Conservation (phyloP, 2,329 filamentous ascomycete species). For the Acrocalymma vagum region DNA sequence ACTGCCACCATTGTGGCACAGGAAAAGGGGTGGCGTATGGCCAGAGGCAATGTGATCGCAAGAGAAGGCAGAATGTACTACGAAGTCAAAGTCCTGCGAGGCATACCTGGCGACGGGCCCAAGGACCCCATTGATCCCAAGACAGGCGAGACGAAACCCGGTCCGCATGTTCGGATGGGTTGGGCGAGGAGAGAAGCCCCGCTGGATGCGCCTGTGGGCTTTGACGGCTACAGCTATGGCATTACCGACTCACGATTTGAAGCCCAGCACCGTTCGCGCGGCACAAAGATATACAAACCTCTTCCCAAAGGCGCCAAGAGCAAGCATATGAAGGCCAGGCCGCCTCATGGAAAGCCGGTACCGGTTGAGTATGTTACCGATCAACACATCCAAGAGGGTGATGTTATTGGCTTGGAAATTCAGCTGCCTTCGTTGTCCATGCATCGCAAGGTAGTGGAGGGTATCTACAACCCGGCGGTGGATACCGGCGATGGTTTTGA, state of each 20-base stretch:
- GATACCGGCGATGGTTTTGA: slow-evolving; percentile 71
- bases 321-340: slow-evolving; percentile 50
- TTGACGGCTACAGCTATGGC: slow-evolving; percentile 92
- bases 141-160: slow-evolving; percentile 56
- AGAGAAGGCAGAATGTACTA: slow-evolving; percentile 93
- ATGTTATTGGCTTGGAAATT: slow-evolving; percentile 94
- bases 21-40: slow-evolving; percentile 91
- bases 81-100: slow-evolving; percentile 88
- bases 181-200: slow-evolving; percentile 85
- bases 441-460: slow-evolving; percentile 87
- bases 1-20: slow-evolving; percentile 82
- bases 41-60: slow-evolving; percentile 87
- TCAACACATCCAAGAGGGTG: slow-evolving; percentile 84
- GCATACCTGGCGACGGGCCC: slow-evolving; percentile 64
- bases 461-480: slow-evolving; percentile 85
- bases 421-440: slow-evolving; percentile 84
- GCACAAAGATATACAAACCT: slow-evolving; percentile 77
- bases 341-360: slow-evolving; percentile 42
- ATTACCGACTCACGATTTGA: slow-evolving; percentile 90
- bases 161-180: slow-evolving; percentile 77
- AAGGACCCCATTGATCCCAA: slow-evolving; percentile 44
- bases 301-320: slow-evolving; percentile 48
- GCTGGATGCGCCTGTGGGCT: slow-evolving; percentile 83
- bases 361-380: slow-evolving; percentile 63
- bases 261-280: slow-evolving; percentile 90